Conservation (phyloP, 208 protist species). For the Porcisia hertigi region DNA sequence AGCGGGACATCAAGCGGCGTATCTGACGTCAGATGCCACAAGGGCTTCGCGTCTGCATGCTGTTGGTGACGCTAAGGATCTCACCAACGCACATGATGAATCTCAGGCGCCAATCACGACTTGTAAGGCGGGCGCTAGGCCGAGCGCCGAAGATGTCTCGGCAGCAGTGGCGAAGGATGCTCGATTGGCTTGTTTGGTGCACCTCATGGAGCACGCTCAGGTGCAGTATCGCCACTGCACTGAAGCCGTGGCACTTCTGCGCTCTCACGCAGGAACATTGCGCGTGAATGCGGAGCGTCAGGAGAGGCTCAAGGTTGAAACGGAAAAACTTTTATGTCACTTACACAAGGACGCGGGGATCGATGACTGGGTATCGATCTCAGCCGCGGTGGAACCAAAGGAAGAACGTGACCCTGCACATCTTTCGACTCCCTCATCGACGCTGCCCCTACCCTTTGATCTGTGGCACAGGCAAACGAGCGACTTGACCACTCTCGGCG, state of each 20-base stretch:
- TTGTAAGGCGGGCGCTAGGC: neutral
- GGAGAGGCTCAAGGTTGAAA: neutral
- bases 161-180: slow-evolving; percentile 2
- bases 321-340: neutral
- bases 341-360: neutral
- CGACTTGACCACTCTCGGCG: slow-evolving; percentile 18
- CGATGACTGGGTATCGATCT: too few relatives aligned
- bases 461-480: slow-evolving; percentile 17
- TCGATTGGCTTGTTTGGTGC: slow-evolving; percentile 10
- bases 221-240: slow-evolving; percentile 9
- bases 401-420: neutral
- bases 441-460: neutral
- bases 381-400: neutral
- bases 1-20: slow-evolving; percentile 22
- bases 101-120: neutral
- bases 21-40: slow-evolving; percentile 5
- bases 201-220: slow-evolving; percentile 20
- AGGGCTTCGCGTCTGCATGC: neutral
- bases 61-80: neutral
- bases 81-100: neutral
- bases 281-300: neutral
- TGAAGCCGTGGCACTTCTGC: slow-evolving; percentile 4
- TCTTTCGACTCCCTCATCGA: neutral
- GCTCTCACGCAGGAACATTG: neutral
- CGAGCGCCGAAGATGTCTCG: neutral